Evolutionary conservation across 2,329 filamentous ascomycete species (phyloP).

Genomic region (Penicillium griseofulvum): DNA sequence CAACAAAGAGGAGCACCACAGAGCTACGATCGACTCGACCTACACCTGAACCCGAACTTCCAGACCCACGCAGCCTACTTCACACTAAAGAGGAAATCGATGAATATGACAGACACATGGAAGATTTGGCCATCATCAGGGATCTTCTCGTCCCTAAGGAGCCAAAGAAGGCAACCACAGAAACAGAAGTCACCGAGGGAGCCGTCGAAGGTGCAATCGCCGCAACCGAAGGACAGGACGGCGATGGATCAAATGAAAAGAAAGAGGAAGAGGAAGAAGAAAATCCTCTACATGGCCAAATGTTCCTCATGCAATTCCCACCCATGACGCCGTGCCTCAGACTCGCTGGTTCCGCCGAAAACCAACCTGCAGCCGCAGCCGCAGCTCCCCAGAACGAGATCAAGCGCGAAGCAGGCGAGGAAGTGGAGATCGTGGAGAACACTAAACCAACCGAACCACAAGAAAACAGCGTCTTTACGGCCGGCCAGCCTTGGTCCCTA

Average conservation of each 20-base stretch:
- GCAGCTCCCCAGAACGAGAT: conserved; percentile 17
- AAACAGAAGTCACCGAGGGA: conserved; percentile 6
- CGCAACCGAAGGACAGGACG: conserved; percentile 12
- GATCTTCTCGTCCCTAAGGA: conserved; percentile 34
- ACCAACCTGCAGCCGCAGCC: background rate
- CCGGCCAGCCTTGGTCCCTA: conserved; percentile 43
- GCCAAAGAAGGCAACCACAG: conserved; percentile 14
- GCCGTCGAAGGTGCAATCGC: conserved; percentile 14
- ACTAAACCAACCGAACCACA: conserved; percentile 17
- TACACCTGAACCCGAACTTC: conserved; percentile 23
- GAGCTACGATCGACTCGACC: conserved; percentile 11
- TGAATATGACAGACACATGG: conserved; percentile 42
- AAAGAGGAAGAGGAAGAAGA: conserved; percentile 21
- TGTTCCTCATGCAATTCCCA: conserved; percentile 65
- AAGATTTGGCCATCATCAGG: conserved; percentile 42
- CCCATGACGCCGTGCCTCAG: conserved; percentile 59
- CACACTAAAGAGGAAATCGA: conserved; percentile 43
- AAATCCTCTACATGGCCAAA: conserved; percentile 50
- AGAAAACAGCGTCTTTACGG: conserved; percentile 37
- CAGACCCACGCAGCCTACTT: conserved; percentile 33
- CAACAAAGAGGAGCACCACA: conserved; percentile 19
- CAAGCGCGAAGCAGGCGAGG: conserved; percentile 32
- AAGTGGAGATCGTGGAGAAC: conserved; percentile 28
- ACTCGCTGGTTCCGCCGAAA: conserved; percentile 30
- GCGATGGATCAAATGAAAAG: conserved; percentile 15